Evolutionary conservation across 139 green algal species (phyloP).

Genomic region (Picochlorum sp.): DNA sequence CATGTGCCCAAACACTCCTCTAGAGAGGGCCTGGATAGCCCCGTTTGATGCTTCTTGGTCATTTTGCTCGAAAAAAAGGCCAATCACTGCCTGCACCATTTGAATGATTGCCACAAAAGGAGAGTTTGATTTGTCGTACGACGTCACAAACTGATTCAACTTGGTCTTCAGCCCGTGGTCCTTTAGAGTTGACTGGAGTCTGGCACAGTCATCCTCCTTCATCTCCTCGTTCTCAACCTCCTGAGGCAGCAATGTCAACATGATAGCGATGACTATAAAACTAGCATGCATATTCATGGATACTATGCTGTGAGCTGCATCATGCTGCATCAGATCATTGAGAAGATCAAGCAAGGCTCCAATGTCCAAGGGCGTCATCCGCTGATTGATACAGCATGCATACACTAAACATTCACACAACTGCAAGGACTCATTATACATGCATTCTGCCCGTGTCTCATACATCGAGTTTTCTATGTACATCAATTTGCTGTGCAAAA

Average conservation of each 20-base stretch:
- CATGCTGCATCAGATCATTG: conserved; percentile 20
- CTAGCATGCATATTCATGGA: conserved; percentile 27
- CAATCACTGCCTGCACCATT: conserved; percentile 50
- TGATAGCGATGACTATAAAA: conserved; percentile 20
- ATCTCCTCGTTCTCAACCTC: conserved; percentile 14
- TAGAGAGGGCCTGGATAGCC: conserved; percentile 13
- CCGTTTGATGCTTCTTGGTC: conserved; percentile 14
- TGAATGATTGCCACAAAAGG: conserved; percentile 20
- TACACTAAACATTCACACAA: conserved; percentile 58
- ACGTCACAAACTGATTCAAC: conserved; percentile 6
- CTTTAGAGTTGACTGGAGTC: conserved; percentile 18
- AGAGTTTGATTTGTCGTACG: conserved; percentile 1
- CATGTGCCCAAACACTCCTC: conserved; percentile 26
- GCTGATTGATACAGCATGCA: conserved; percentile 35
- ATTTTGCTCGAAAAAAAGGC: conserved; percentile 13
- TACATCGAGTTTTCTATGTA: not conserved
- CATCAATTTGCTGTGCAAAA: conserved; percentile 27
- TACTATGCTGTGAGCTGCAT: conserved; percentile 3
- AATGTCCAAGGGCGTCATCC: conserved; percentile 28
- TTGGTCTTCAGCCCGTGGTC: conserved; percentile 16
- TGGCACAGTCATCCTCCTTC: conserved; percentile 18
- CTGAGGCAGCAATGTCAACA: conserved; percentile 27
- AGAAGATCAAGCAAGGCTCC: conserved; percentile 40
- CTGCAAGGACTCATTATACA: not conserved
- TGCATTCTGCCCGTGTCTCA: too few species aligned